Conservation (phyloP, 345 rosid genomes). For the Boechera divaricarpa region DNA sequence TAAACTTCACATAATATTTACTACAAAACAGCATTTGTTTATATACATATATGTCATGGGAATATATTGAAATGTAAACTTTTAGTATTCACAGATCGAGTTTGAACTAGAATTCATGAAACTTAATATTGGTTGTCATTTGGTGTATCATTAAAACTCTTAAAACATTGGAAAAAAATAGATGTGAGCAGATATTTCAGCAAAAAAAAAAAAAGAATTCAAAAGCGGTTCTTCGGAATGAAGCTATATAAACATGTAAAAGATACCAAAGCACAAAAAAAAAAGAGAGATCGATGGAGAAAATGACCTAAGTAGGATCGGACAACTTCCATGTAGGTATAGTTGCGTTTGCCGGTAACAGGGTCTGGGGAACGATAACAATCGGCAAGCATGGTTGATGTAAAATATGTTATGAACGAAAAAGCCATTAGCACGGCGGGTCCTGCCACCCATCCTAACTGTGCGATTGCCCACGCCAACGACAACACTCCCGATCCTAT, state of each 20-base stretch:
- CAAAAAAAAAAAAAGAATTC: too few relatives aligned
- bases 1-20: slow-evolving; percentile 4
- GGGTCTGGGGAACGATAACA: slow-evolving; percentile 78
- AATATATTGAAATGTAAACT: not conserved
- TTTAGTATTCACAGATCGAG: not conserved
- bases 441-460: slow-evolving; percentile 89
- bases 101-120: not conserved
- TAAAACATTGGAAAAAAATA: not conserved
- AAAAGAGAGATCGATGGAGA: not conserved
- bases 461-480: slow-evolving; percentile 87
- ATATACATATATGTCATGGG: not conserved
- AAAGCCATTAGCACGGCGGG: slow-evolving; percentile 70
- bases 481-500: slow-evolving; percentile 91
- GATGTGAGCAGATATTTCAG: too few relatives aligned
- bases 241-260: too few relatives aligned
- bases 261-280: too few relatives aligned
- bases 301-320: slow-evolving; percentile 66
- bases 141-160: not conserved
- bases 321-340: slow-evolving; percentile 90
- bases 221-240: too few relatives aligned
- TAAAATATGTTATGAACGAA: slow-evolving; percentile 76
- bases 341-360: slow-evolving; percentile 72
- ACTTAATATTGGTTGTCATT: not conserved
- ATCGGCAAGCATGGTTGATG: slow-evolving; percentile 81
- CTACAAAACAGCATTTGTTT: not conserved